Conservation (phyloP, 345 rosid species). For the Linum lewisii region DNA sequence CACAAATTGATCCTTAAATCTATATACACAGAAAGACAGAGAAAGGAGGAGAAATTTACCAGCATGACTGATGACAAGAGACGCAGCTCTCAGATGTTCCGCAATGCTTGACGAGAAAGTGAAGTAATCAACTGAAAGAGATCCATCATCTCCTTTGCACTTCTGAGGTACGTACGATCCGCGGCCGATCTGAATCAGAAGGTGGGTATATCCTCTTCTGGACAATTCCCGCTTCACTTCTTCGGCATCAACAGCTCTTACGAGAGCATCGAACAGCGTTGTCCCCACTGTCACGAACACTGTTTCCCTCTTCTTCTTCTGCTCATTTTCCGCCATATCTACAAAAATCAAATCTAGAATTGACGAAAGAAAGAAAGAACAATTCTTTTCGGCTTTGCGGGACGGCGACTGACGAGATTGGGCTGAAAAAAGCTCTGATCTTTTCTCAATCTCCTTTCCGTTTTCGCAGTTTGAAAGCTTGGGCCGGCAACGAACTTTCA, state of each 20-base stretch:
- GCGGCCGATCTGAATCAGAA: conserved; percentile 80
- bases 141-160: conserved; percentile 45
- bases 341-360: conserved; percentile 16
- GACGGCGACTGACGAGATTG: too few species aligned
- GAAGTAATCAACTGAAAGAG: conserved; percentile 71
- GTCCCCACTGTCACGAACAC: conserved; percentile 92
- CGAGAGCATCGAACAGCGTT: conserved; percentile 77
- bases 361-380: too few species aligned
- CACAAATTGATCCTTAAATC: background rate
- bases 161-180: conserved; percentile 48
- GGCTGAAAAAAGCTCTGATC: too few species aligned
- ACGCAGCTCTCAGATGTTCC: conserved; percentile 68
- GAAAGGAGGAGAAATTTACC: too few species aligned
- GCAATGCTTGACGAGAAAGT: conserved; percentile 83
- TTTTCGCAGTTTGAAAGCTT: too few species aligned
- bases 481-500: too few species aligned
- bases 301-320: conserved; percentile 16
- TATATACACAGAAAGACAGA: background rate
- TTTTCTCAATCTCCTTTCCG: too few species aligned
- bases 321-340: conserved; percentile 5
- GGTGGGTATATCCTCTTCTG: conserved; percentile 64
- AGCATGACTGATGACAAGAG: conserved; percentile 90
- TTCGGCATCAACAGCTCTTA: conserved; percentile 42
- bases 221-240: conserved; percentile 47
- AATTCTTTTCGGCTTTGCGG: too few species aligned